phyloP scores from a whole-genome alignment of 83 land plant genomes.

The Thuja plicata region DNA sequence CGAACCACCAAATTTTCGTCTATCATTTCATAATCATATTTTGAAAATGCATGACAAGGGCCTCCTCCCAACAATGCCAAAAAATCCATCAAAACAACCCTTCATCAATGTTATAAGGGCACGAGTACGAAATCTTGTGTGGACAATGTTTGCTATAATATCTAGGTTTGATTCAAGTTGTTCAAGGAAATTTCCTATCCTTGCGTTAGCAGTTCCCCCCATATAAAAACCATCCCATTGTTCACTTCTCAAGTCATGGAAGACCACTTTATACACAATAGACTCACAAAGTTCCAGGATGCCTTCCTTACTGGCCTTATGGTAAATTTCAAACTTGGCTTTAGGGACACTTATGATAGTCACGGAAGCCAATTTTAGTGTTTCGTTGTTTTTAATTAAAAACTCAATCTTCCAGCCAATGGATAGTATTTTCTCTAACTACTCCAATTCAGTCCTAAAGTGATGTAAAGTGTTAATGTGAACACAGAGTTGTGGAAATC shows the following conservation, averaged over 20 bases:
- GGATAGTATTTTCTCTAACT: no score
- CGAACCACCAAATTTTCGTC: slow-evolving; percentile 78
- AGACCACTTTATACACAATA: slow-evolving; percentile 68
- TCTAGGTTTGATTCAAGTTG: slow-evolving; percentile 66
- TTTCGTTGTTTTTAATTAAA: no score
- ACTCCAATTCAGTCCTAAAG: slow-evolving; percentile 69
- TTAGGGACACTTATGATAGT: slow-evolving; percentile 37
- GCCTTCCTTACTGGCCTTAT: slow-evolving; percentile 57
- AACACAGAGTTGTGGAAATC: slow-evolving; percentile 70
- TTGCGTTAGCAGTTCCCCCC: slow-evolving; percentile 64
- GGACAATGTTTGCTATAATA: no score
- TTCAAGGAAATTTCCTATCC: slow-evolving; percentile 64
- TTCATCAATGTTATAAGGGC: slow-evolving; percentile 77
- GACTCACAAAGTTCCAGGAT: slow-evolving; percentile 75
- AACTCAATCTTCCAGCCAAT: no score
- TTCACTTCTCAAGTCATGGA: slow-evolving; percentile 70
- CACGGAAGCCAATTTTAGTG: no score
- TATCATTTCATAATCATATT: no score
- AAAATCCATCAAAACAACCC: slow-evolving; percentile 83
- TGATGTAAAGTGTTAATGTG: slow-evolving; percentile 84
- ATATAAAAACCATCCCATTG: no score
- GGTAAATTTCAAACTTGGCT: slow-evolving; percentile 58
- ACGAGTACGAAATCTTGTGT: slow-evolving; percentile 72
- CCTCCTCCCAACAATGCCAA: no score
- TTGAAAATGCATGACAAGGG: no score